Evolutionary conservation across 345 rosid genomes (phyloP).

Genomic region (Eucalyptus marginata): DNA sequence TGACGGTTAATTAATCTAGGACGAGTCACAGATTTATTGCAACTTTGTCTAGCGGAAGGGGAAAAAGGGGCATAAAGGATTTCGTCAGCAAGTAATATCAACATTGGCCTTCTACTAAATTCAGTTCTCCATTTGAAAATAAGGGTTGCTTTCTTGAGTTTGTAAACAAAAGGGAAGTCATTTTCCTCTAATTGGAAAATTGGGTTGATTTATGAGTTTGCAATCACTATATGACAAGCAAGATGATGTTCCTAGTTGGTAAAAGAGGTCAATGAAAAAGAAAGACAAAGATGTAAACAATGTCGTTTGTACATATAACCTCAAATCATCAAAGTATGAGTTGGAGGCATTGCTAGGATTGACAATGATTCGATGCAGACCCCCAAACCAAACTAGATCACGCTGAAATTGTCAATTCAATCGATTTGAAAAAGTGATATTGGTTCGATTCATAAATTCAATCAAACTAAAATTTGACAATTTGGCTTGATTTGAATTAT

Average conservation of each 20-base stretch:
- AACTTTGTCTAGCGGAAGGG: background rate
- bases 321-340: background rate
- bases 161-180: background rate
- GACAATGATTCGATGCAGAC: background rate
- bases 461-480: background rate
- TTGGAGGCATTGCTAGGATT: background rate
- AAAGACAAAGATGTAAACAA: background rate
- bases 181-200: background rate
- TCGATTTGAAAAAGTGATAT: background rate
- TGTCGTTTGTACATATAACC: background rate
- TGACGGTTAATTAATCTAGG: background rate
- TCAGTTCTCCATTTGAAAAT: background rate
- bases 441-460: background rate
- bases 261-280: background rate
- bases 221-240: background rate
- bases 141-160: background rate
- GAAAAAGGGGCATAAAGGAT: background rate
- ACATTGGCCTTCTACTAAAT: background rate
- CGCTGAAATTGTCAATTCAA: background rate
- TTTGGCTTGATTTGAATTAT: background rate
- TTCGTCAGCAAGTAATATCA: background rate
- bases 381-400: background rate
- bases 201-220: background rate
- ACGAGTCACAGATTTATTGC: background rate
- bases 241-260: background rate